Conservation (phyloP, 352 stramenopile species). For the Globisporangium spinosum region DNA sequence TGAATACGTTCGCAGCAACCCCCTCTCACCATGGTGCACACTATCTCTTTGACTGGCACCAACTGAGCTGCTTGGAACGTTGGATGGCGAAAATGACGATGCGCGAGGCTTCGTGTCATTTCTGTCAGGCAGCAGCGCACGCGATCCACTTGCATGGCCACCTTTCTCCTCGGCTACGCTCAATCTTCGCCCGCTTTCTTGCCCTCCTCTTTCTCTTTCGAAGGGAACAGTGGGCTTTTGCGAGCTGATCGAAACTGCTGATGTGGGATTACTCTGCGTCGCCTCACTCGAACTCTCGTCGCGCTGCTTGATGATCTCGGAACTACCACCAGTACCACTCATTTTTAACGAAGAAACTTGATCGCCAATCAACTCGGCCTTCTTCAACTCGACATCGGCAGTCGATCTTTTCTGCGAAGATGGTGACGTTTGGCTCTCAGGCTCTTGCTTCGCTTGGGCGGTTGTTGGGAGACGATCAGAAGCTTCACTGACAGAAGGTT, state of each 20-base stretch:
- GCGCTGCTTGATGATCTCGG: not conserved
- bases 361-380: not conserved
- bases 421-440: not conserved
- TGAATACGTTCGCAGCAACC: constrained; percentile 15
- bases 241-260: not conserved
- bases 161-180: constrained; percentile 25
- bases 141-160: constrained; percentile 22
- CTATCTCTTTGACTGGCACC: constrained; percentile 4
- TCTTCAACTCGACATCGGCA: not conserved
- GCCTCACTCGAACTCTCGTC: not conserved
- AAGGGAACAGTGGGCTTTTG: not conserved
- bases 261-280: not conserved
- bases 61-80: not conserved
- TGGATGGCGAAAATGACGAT: constrained; percentile 36
- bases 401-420: not conserved
- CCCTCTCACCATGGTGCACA: not conserved
- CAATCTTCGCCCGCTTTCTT: constrained; percentile 8
- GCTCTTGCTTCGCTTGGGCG: not conserved
- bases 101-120: constrained; percentile 30
- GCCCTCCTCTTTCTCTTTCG: not conserved
- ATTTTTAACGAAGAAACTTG: not conserved
- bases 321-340: not conserved
- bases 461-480: not conserved
- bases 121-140: constrained; percentile 6
- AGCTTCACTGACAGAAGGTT: not conserved